These are phyloP conservation scores for Asclepias syriaca DNA, from an alignment of 257 asterid species.

Conservation along the genomic window DNA sequence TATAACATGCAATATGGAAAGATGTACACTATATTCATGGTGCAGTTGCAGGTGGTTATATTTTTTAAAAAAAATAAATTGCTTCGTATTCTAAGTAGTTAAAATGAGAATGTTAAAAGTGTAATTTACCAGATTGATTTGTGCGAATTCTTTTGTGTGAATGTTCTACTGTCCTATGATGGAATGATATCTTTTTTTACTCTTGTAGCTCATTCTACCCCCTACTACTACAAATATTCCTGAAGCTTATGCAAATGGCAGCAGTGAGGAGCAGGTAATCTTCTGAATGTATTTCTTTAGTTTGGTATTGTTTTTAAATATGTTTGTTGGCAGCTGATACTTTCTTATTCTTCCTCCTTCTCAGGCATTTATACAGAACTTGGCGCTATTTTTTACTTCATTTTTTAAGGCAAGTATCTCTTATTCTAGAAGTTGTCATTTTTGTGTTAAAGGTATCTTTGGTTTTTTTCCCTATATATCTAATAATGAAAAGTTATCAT, in stretches of 20 bases:
- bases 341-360: constrained; percentile 8
- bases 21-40: constrained; percentile 72
- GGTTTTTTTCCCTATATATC: neutral
- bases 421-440: neutral
- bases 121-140: neutral
- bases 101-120: neutral
- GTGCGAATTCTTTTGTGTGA: neutral
- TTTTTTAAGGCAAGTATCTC: constrained; percentile 69
- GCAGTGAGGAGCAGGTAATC: constrained; percentile 86
- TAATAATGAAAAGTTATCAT: neutral
- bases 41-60: constrained; percentile 74
- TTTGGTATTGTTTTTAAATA: neutral
- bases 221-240: constrained; percentile 47
- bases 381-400: constrained; percentile 92
- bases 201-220: constrained; percentile 59
- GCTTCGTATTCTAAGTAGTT: neutral
- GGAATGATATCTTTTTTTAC: neutral
- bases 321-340: neutral
- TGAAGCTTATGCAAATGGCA: constrained; percentile 81
- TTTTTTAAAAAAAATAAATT: neutral
- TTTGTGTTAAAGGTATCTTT: neutral
- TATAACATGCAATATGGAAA: constrained; percentile 71
- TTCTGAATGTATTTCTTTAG: neutral
- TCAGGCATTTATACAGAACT: constrained; percentile 90
- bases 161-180: neutral